phyloP scores from a whole-genome alignment of 2,329 filamentous ascomycete genomes.

The Hortaea werneckii region DNA sequence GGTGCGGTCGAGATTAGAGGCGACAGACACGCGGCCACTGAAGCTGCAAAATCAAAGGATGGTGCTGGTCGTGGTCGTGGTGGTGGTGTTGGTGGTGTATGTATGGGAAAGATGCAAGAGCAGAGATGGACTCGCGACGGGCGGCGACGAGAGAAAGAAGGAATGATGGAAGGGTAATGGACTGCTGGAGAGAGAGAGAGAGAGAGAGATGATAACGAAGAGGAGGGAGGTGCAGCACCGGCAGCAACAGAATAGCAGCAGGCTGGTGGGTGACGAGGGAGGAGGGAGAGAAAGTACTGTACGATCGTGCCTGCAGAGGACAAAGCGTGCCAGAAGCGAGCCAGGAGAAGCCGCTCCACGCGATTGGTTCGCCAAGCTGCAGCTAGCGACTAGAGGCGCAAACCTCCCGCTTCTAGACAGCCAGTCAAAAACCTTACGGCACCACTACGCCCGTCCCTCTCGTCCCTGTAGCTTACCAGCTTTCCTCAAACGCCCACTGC shows the following conservation, averaged over 20 bases:
- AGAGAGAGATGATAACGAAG: conserved; percentile 1
- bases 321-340: background rate
- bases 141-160: conserved; percentile 4
- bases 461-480: too few relatives aligned
- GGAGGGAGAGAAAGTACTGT: background rate
- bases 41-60: background rate
- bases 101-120: conserved; percentile 2
- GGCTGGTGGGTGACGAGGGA: background rate
- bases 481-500: background rate
- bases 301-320: background rate
- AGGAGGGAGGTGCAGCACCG: background rate
- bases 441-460: too few relatives aligned
- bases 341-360: background rate
- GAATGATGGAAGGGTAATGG: conserved; percentile 7
- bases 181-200: background rate
- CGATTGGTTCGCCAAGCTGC: background rate
- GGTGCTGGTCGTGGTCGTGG: background rate
- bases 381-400: background rate
- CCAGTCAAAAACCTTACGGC: background rate
- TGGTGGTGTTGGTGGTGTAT: background rate
- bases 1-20: background rate
- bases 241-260: background rate
- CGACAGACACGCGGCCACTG: background rate
- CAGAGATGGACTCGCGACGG: background rate
- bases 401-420: background rate